A percentile compares a stretch with the other conserved stretches of the same genome.
Evolutionary conservation across 2,329 filamentous ascomycete species (phyloP).

Genomic region (Trichoderma sp.): DNA sequence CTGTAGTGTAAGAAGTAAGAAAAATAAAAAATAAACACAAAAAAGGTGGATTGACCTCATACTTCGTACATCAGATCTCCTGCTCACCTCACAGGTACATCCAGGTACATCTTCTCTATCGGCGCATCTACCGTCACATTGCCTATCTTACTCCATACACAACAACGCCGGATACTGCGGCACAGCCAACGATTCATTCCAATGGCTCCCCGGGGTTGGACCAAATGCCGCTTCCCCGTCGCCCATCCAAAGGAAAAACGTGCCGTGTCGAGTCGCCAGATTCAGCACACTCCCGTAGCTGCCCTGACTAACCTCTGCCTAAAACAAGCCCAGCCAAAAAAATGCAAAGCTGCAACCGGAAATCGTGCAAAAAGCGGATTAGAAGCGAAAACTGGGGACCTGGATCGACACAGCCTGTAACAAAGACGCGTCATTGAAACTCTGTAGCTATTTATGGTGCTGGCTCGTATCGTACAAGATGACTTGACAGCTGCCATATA

Average conservation of each 20-base stretch:
- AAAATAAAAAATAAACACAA: background rate
- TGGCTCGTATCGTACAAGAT: background rate
- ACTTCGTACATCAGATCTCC: background rate
- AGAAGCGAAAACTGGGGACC: background rate
- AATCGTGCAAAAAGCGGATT: background rate
- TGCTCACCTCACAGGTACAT: background rate
- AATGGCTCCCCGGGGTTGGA: background rate
- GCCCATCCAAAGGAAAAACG: background rate
- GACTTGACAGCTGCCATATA: background rate
- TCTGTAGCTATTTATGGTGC: background rate
- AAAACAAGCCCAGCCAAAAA: background rate
- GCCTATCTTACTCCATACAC: background rate
- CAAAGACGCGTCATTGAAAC: conserved; percentile 2
- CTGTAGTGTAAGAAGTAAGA: background rate
- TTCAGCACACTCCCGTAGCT: background rate
- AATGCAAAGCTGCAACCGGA: background rate
- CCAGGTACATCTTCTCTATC: background rate
- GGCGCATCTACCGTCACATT: background rate
- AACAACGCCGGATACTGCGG: background rate
- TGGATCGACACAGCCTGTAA: background rate
- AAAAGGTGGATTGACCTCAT: background rate
- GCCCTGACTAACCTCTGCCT: background rate
- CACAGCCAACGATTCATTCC: background rate
- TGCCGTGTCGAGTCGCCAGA: background rate
- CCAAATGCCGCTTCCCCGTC: background rate